Conservation (phyloP, 345 rosid genomes). For the Eucalyptus sideroxylon region DNA sequence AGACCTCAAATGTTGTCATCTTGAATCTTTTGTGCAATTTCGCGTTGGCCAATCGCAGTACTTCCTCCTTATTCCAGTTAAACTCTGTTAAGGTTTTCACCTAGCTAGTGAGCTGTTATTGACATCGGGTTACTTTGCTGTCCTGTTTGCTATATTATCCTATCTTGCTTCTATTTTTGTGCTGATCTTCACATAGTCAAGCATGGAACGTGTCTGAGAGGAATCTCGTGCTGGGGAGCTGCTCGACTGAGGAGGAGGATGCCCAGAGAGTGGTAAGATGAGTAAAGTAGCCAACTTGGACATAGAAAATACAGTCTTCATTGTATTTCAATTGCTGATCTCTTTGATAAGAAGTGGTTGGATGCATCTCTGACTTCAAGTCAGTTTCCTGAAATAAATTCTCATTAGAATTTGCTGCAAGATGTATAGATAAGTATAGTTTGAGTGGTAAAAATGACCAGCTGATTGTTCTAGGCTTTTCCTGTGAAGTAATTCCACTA, state of each 20-base stretch:
- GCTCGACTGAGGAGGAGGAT: background rate
- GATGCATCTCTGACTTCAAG: background rate
- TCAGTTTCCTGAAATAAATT: background rate
- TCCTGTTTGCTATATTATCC: background rate
- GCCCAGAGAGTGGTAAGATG: background rate
- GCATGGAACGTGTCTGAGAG: background rate
- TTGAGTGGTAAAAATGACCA: background rate
- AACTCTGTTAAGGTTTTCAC: background rate
- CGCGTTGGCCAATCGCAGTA: background rate
- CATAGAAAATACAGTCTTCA: background rate
- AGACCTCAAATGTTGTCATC: background rate
- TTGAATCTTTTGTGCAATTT: background rate
- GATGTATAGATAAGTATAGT: background rate
- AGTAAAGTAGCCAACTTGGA: background rate
- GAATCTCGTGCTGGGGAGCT: background rate
- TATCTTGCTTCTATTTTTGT: background rate
- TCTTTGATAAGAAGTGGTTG: background rate
- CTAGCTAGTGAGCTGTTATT: background rate
- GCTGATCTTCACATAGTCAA: background rate
- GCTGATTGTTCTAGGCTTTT: background rate
- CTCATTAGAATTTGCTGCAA: background rate
- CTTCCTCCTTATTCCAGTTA: background rate
- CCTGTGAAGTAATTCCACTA: background rate
- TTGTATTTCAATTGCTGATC: background rate
- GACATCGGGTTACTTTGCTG: background rate